Evolutionary conservation across 2,329 filamentous ascomycete genomes (phyloP).

Genomic region (Didymella segeticola): DNA sequence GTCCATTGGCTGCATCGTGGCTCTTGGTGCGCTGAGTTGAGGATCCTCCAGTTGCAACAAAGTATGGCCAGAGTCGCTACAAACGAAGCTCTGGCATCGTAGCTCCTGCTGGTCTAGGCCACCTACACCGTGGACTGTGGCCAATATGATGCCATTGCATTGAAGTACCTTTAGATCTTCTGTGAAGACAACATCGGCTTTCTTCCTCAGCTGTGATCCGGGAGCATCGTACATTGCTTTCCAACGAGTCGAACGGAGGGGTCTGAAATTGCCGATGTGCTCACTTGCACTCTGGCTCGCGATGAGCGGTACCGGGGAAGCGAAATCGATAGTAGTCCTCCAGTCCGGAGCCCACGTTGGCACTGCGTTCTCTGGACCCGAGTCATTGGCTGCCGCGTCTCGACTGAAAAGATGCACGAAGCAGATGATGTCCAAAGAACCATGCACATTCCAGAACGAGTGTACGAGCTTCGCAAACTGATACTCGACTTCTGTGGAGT

Average conservation of each 20-base stretch:
- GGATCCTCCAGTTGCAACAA: constrained; percentile 16
- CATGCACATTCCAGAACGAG: constrained; percentile 34
- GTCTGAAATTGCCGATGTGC: constrained; percentile 41
- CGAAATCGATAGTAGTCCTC: constrained; percentile 33
- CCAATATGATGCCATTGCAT: constrained; percentile 36
- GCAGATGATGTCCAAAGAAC: constrained; percentile 39
- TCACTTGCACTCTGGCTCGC: constrained; percentile 40
- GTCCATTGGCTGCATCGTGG: constrained; percentile 22
- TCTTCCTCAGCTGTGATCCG: constrained; percentile 23
- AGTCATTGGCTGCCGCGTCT: constrained; percentile 24
- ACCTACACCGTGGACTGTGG: constrained; percentile 32
- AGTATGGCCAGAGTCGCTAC: constrained; percentile 24
- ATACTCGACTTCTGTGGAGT: constrained; percentile 21
- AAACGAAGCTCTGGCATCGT: constrained; percentile 36
- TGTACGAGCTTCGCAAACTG: constrained; percentile 39
- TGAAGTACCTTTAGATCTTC: constrained; percentile 31
- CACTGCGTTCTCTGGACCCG: constrained; percentile 15
- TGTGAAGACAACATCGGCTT: constrained; percentile 30
- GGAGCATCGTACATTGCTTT: constrained; percentile 38
- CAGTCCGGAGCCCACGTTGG: constrained; percentile 42
- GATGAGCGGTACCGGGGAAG: constrained; percentile 44
- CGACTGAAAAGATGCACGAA: constrained; percentile 40
- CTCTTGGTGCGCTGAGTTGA: constrained; percentile 15
- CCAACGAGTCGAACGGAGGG: constrained; percentile 28
- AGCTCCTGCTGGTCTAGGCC: constrained; percentile 35